These are phyloP conservation scores for Scopulariopsis brevicaulis DNA, from an alignment of 2,329 filamentous ascomycete genomes.

Conservation along the genomic window DNA sequence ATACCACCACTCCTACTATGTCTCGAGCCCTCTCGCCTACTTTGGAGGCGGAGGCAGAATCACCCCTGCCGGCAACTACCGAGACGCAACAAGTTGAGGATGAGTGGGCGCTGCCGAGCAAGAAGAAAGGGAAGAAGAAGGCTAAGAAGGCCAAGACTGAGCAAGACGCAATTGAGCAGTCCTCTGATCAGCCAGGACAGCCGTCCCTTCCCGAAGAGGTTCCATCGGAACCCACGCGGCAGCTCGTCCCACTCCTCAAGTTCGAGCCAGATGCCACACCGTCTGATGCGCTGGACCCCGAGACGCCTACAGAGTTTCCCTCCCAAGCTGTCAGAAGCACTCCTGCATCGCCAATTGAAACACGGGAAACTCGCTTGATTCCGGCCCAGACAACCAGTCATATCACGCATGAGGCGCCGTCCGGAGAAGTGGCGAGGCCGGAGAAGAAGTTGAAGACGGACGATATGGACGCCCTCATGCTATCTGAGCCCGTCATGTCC, in stretches of 20 bases:
- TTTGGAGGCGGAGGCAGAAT: background rate
- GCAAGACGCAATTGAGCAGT: background rate
- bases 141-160: constrained; percentile 6
- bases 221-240: background rate
- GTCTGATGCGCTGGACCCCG: background rate
- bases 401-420: constrained; percentile 23
- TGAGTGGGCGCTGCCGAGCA: constrained; percentile 10
- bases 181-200: background rate
- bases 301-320: background rate
- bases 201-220: background rate
- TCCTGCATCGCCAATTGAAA: background rate
- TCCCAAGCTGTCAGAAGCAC: too few relatives aligned
- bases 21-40: background rate
- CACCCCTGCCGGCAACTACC: background rate
- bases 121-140: constrained; percentile 20
- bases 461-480: constrained; percentile 10
- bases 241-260: background rate
- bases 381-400: constrained; percentile 21
- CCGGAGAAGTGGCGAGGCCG: constrained; percentile 19
- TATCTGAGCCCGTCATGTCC: constrained; percentile 14
- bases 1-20: background rate
- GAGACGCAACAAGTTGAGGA: constrained; percentile 3
- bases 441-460: constrained; percentile 21
- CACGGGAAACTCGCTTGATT: constrained; percentile 15
- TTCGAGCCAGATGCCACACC: background rate